phyloP scores from a whole-genome alignment of 192 early-diverging fungal genomes.

The Gaertneriomyces sp. region DNA sequence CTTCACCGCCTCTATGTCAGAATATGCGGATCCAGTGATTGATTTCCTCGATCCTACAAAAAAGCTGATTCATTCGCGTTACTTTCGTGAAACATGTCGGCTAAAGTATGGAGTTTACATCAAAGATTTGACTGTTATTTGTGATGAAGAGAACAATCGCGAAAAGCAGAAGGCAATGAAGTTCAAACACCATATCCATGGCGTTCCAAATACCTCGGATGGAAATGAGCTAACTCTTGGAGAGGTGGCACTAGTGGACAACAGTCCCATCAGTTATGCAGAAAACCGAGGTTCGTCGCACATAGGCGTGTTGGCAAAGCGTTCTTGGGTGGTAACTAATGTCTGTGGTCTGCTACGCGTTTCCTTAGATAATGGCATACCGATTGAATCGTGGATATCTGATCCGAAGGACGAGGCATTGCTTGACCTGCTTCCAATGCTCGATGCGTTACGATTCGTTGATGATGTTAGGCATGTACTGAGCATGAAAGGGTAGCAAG shows the following conservation, averaged over 20 bases:
- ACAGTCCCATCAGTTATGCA: slow-evolving; percentile 72
- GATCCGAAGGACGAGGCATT: slow-evolving; percentile 76
- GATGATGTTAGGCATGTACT: slow-evolving; percentile 82
- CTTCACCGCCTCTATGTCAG: slow-evolving; percentile 86
- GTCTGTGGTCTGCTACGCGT: slow-evolving; percentile 6
- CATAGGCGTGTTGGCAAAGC: not conserved
- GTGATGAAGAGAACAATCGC: too few species aligned
- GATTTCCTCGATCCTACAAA: slow-evolving; percentile 77
- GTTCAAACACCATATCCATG: too few species aligned
- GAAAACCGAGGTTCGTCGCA: slow-evolving; percentile 61
- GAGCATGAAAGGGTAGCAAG: slow-evolving; percentile 4
- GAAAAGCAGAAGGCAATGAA: too few species aligned
- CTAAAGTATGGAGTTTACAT: not conserved
- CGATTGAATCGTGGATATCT: slow-evolving; percentile 81
- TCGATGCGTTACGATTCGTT: slow-evolving; percentile 82
- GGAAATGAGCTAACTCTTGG: slow-evolving; percentile 74
- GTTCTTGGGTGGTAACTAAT: not conserved
- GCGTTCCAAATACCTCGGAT: slow-evolving; percentile 63
- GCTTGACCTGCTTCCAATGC: slow-evolving; percentile 79
- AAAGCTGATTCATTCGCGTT: slow-evolving; percentile 66
- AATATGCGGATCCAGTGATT: slow-evolving; percentile 94
- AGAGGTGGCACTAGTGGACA: slow-evolving; percentile 79
- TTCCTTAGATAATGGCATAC: slow-evolving; percentile 77
- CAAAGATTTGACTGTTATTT: not conserved
- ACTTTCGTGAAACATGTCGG: slow-evolving; percentile 55